Percentiles rank a stretch among this genome's conserved stretches.
Conservation (phyloP, 2,329 filamentous ascomycete genomes). For the Nemania sp. region DNA sequence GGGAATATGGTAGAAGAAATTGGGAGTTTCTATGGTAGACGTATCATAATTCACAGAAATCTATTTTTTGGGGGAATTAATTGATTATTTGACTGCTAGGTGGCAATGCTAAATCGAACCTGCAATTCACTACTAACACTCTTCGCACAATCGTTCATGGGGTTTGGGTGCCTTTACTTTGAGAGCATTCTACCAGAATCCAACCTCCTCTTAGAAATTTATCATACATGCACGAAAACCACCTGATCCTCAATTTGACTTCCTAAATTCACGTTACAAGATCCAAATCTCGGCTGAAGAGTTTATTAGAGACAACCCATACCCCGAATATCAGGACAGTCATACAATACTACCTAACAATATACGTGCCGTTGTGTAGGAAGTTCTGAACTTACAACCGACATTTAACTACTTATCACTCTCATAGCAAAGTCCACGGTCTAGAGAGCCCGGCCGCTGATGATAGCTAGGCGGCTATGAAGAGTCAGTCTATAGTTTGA, state of each 20-base stretch:
- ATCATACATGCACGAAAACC: background rate
- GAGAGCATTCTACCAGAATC: background rate
- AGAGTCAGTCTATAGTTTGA: background rate
- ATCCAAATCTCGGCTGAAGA: too few relatives aligned
- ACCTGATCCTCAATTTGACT: background rate
- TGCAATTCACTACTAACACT: slow-evolving; percentile 32
- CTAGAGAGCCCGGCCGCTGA: background rate
- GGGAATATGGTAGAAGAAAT: background rate
- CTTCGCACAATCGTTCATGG: slow-evolving; percentile 18
- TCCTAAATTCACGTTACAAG: background rate
- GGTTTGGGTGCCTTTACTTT: slow-evolving; percentile 10
- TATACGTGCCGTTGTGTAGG: background rate
- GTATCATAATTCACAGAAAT: background rate
- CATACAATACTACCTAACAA: background rate
- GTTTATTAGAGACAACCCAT: too few relatives aligned
- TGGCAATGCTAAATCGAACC: background rate
- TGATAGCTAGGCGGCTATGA: background rate
- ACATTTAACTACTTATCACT: background rate
- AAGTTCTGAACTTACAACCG: background rate
- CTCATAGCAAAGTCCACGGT: background rate
- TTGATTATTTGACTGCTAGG: background rate
- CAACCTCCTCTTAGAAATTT: background rate
- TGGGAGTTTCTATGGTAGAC: background rate
- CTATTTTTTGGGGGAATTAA: background rate
- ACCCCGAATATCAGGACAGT: background rate